These are phyloP conservation scores for Candida namnaoensis DNA, from an alignment of 805 yeast species.

Conservation along the genomic window DNA sequence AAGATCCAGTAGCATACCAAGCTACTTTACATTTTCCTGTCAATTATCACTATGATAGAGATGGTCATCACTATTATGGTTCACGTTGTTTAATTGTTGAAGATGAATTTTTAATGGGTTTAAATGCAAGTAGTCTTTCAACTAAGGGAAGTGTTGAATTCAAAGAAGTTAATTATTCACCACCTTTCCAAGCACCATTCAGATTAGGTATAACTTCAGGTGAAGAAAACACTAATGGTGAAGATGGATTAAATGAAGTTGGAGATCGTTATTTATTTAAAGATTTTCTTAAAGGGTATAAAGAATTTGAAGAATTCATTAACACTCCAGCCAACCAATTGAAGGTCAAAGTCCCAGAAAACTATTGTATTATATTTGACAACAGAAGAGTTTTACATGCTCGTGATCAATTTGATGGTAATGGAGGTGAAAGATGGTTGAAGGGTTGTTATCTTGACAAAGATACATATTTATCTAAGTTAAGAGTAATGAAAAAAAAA, in stretches of 20 bases:
- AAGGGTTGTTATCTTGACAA: conserved; percentile 72
- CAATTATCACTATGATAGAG: conserved; percentile 60
- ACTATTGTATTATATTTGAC: conserved; percentile 58
- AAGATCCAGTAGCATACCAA: conserved; percentile 53
- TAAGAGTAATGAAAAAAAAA: conserved; percentile 27
- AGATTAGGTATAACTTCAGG: conserved; percentile 39
- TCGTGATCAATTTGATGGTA: conserved; percentile 38
- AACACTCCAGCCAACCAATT: conserved; percentile 45
- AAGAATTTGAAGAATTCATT: conserved; percentile 50
- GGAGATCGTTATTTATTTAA: conserved; percentile 34
- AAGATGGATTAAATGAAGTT: conserved; percentile 25
- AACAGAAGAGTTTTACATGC: conserved; percentile 68
- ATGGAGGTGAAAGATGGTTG: conserved; percentile 52
- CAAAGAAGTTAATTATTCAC: conserved; percentile 63
- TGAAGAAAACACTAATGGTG: conserved; percentile 12
- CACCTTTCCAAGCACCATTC: conserved; percentile 78
- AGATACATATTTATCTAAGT: conserved; percentile 58
- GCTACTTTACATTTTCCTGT: conserved; percentile 58
- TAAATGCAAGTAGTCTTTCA: conserved; percentile 17
- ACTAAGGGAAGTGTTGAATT: conserved; percentile 19
- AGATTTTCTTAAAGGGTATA: conserved; percentile 51
- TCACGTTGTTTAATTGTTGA: conserved; percentile 58
- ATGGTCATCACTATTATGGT: conserved; percentile 51
- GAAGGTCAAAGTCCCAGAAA: conserved; percentile 44
- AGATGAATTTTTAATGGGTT: conserved; percentile 26